Evolutionary conservation across 352 stramenopile species (phyloP), one percentile per base, ranked within the genome.

Genomic region (Globisporangium perplexum): DNA sequence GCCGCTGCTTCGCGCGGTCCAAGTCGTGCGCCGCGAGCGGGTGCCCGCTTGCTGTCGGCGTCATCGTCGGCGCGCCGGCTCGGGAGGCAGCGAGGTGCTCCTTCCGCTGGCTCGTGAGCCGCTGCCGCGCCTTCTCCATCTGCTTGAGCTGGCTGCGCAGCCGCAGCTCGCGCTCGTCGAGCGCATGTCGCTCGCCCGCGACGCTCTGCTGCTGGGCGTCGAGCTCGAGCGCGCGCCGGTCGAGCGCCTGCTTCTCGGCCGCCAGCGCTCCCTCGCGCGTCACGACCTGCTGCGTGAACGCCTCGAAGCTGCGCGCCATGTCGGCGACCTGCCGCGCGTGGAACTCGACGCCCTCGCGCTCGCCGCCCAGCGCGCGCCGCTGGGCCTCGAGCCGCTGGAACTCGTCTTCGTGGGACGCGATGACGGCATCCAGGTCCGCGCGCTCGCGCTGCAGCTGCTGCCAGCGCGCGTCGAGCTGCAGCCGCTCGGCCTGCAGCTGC

Each of bases 101-200:
- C 20, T 74, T 67, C 30, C 74, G 68, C 50, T 85, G 71, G 28
- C 79, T 65, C 22, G 72, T 77, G n/a, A 83, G 50, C 18, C 70
- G 65, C 8, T 59, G 59, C 0, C 70, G 72, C 14, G 70, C 65
- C 17, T 53, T 62, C 36, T 88, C 77, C 55, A 86, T 66, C 42
- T 88, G 77, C 48, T 72, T 66, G 42, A 84, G 68, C 50, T 88
- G 77, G 4, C 57, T 41, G 45, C 84, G 70, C 31, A 90, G 45
- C 8, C 74, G 64, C 17, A 62, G 35, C 47, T 86, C 73, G 10
- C 78, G 74, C 33, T 77, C 63, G n/a, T 76, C 62, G 7, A 91
- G 36, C n/a, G 72, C 65, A 3, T 62, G 59, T 20, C 66, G 69
- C 46, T 79, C 81, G 48, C 53, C 71, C 54, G n/a, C 61, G 24